Conservation (phyloP, 352 stramenopile genomes). For the Plasmopara halstedii region DNA sequence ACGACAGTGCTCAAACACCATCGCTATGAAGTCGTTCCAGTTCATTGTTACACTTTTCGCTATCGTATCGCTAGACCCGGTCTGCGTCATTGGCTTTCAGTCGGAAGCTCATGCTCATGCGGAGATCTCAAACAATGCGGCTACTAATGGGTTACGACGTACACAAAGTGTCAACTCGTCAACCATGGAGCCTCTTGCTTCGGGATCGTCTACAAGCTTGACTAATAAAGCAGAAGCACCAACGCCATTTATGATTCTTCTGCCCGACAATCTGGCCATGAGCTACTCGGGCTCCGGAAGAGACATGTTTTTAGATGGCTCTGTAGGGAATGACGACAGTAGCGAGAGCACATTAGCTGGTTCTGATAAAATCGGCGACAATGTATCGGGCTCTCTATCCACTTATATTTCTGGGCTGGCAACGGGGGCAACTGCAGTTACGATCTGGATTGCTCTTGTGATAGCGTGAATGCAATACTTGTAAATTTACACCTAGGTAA, state of each 20-base stretch:
- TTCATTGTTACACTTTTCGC: constrained; percentile 19
- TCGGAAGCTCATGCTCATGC: constrained; percentile 23
- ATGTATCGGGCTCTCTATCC: constrained; percentile 11
- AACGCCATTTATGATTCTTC: constrained; percentile 49
- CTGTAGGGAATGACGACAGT: constrained; percentile 12
- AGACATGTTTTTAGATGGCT: constrained; percentile 32
- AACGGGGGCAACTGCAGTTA: constrained; percentile 10
- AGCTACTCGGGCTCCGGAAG: constrained; percentile 39
- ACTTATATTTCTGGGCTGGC: constrained; percentile 6
- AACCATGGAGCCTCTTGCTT: constrained; percentile 2
- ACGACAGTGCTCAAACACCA: constrained; percentile 1
- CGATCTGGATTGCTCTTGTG: constrained; percentile 9
- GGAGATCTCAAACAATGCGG: constrained; percentile 14
- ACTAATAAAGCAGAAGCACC: constrained; percentile 25
- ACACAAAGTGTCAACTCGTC: background rate
- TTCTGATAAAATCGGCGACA: constrained; percentile 7
- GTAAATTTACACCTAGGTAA: constrained; percentile 6
- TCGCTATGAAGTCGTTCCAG: constrained; percentile 24
- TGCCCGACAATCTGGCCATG: constrained; percentile 39
- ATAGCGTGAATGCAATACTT: constrained; percentile 11
- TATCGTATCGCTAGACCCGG: constrained; percentile 8
- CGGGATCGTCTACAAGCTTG: constrained; percentile 10
- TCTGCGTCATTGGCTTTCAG: constrained; percentile 7
- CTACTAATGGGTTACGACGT: constrained; percentile 10
- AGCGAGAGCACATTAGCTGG: constrained; percentile 11